Evolutionary conservation across 768 basidiomycete genomes (phyloP), one percentile per base, ranked within the genome.

Genomic region (Mycena polygramma): DNA sequence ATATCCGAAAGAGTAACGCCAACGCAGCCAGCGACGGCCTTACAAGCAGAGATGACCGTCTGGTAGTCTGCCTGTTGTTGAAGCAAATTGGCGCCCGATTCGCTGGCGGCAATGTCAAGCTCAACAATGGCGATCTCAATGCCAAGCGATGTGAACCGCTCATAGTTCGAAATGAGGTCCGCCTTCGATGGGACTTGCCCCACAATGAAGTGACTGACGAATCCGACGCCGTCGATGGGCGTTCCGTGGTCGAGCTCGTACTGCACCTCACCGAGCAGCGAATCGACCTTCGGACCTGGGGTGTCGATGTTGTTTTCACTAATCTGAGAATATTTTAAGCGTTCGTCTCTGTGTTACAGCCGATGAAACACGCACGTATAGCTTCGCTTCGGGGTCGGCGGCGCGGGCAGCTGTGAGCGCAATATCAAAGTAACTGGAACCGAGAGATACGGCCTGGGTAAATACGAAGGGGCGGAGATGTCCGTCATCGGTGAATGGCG

Each of bases 91-190:
- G 54, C 36, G 80, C 43, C 68, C 2, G 86, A 87, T 11, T 80
- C 82, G 10, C 89, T 89, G 10, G 87, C 79, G 8, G 81, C 82
- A 73, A 89, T 88, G 75, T 92, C 91, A 57, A 92, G 84, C 75
- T 90, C 90, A 1, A 90, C 92, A 72, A 91, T 86, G 11, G 90
- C 90, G 35, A 91, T 86, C 72, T 92, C 90, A 49, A 92, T 81
- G 6, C 91, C 90, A 26, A 91, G 85, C 19, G 84, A 84, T 10
- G 87, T 84, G 75, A 92, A 87, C 63, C 84, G 80, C 68, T 85
- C 76, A 61, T 90, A 79, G 67, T 88, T 87, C 4, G 82, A 77
- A 65, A 85, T 80, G 46, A 92, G 76, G 19, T 79, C 64, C 1
- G 58, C 70, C 63, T 54, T 78, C 7, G 83, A 77, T 2, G 89